Evolutionary conservation across 257 asterid genomes (phyloP).

Genomic region (Thymus quinquecostatus): DNA sequence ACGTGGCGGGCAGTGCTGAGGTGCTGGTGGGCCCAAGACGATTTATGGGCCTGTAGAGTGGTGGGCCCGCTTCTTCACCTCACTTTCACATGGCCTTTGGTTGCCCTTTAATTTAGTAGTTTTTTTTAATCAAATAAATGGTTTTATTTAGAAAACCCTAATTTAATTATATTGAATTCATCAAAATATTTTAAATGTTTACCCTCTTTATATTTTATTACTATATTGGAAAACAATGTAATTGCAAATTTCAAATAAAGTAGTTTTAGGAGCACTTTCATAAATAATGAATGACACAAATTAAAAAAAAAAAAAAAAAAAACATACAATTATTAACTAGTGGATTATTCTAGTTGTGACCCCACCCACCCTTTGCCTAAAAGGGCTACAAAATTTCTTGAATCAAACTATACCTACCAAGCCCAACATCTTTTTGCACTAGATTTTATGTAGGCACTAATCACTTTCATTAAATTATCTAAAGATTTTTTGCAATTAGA

Average conservation of each 20-base stretch:
- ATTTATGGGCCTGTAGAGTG: background rate
- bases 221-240: too few species aligned
- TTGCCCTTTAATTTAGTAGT: too few species aligned
- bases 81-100: background rate
- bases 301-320: too few species aligned
- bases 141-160: too few species aligned
- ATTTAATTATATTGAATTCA: too few species aligned
- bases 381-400: background rate
- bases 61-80: slow-evolving; percentile 13
- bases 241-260: too few species aligned
- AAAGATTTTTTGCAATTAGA: background rate
- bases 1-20: slow-evolving; percentile 27
- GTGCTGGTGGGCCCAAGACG: background rate
- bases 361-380: slow-evolving; percentile 2
- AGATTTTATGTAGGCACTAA: background rate
- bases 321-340: background rate
- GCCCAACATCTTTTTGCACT: background rate
- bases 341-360: background rate
- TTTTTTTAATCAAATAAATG: too few species aligned
- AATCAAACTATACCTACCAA: slow-evolving; percentile 3
- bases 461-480: background rate
- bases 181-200: too few species aligned
- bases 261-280: too few species aligned
- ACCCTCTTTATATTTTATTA: too few species aligned
- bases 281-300: background rate